These are phyloP conservation scores for Apophysomyces sp. DNA, from an alignment of 371 early-diverging fungal species.

Conservation along the genomic window DNA sequence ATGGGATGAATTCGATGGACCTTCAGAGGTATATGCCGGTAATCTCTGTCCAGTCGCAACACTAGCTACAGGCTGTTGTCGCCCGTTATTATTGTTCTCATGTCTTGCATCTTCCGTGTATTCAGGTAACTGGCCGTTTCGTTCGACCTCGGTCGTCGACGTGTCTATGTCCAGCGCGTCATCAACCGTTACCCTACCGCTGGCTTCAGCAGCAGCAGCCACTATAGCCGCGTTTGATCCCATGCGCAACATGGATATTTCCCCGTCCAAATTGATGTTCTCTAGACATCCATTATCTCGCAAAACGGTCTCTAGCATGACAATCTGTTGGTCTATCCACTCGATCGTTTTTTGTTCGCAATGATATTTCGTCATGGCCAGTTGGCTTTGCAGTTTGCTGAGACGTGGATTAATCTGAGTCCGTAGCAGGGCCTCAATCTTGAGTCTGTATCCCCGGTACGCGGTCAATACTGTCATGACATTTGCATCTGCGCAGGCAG, in stretches of 20 bases:
- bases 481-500: constrained; percentile 17
- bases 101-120: constrained; percentile 16
- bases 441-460: constrained; percentile 35
- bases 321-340: constrained; percentile 44
- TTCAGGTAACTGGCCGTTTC: constrained; percentile 32
- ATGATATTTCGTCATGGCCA: constrained; percentile 28
- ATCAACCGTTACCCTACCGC: constrained; percentile 43
- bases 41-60: not conserved
- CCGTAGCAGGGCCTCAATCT: constrained; percentile 39
- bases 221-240: constrained; percentile 45
- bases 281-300: constrained; percentile 32
- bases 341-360: constrained; percentile 42
- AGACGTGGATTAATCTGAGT: constrained; percentile 39
- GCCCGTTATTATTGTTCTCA: not conserved
- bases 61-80: constrained; percentile 1
- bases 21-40: constrained; percentile 21
- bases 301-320: constrained; percentile 29
- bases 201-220: constrained; percentile 36
- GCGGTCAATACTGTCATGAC: constrained; percentile 23
- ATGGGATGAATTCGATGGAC: not conserved
- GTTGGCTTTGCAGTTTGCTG: constrained; percentile 31
- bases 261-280: constrained; percentile 30
- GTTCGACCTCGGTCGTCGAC: constrained; percentile 15
- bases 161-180: constrained; percentile 39
- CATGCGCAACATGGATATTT: constrained; percentile 38